Base-by-base conservation (phyloP, 129 eudicot species). In the Rutidosis leptorrhynchoides region DNA sequence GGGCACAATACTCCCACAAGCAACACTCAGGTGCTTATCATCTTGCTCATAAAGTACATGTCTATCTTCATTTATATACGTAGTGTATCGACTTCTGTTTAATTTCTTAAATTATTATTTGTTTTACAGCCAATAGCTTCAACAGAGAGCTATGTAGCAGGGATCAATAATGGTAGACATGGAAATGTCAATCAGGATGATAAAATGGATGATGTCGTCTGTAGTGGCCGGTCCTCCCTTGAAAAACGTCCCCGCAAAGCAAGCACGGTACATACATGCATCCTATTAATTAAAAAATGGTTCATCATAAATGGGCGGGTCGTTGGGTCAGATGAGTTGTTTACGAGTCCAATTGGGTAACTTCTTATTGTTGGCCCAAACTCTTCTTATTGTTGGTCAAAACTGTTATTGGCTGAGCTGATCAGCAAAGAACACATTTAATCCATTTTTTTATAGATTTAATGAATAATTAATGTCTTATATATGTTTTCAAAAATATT, bases 91-190 rank as follows among this genome's bases (percentile, higher is more conserved):
- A 19, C 15, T 48, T 24, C 28, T 20, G 37, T 3, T 68, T 37
- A 5, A 7, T 54, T 56, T 16, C 14, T 56, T 30, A 25, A 51
- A 33, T 63, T 32, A 33, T 63, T 32, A 35, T 1, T 19, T 55
- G 76, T 12, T 40, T 53, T 74, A 80, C 87, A 93, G 92, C 92
- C 99, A 17, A 82, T 85, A 72, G 89, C 92, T 73, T 86, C 99
- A 3, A 77, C 83, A 40, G 96, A 93, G 95, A 93, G 99, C 68
- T 81, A 82, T 66, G 82, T 78, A 35, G 87, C 85, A 29, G 87
- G 86, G 12, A 64, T 10, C 22, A 87, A 74, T 6, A 80, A 78
- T 58, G 80, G 78, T 49, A 79, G 75, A 63, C 71, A 74, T 71
- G 88, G 78, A 57, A 80, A 84, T 37, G 62, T 32, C 15, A 72